Base-by-base conservation (phyloP, 228 moss, liverwort and hornwort species). In the Sphagnum magellanicum region DNA sequence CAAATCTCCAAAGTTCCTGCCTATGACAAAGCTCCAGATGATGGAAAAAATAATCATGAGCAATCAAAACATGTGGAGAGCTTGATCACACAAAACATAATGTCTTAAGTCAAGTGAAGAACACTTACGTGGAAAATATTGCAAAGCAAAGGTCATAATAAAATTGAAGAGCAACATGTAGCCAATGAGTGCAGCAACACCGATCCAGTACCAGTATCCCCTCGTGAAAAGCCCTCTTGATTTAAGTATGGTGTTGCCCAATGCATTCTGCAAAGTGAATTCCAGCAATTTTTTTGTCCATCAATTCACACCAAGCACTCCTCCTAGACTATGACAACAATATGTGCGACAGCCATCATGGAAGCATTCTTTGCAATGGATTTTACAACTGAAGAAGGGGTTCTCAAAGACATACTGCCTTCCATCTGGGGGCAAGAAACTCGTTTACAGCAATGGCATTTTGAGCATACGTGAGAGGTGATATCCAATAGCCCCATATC, bases 161-260 rank as follows among this genome's bases (percentile, higher is more conserved):
- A 82, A 46, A 70, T 93, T 97, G 76, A 97, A 90, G 5, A 93
- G 17, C 63, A 91, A 1, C 5, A 50, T 5, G 63, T 91, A 97
- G 65, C 75, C 88, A 70, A 88, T 0, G 50, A 97, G 80, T 48
- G 73, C 91, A 53, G 50, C 91, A 48, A 68, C 10, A 49, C 90
- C 90, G 70, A 91, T 75, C 97, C 97, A 97, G 74, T 78, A 97
- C 90, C 93, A 90, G 58, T 81, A 91, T n/a, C 87, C 72, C 59
- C 85, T 82, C 52, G 81, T 83, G 50, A 81, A 85, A 62, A 97
- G 70, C 7, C 97, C 93, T 69, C 97, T 93, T 16, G 76, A 14
- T 67, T 68, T 17, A 50, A 97, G 81, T 49, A 96, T 74, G 47
- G 1, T 55, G 32, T 32, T 32, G 32, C 3, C 32, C 32, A 32